Evolutionary conservation across 768 basidiomycete species (phyloP).

Genomic region (Lyophyllum shimeji): DNA sequence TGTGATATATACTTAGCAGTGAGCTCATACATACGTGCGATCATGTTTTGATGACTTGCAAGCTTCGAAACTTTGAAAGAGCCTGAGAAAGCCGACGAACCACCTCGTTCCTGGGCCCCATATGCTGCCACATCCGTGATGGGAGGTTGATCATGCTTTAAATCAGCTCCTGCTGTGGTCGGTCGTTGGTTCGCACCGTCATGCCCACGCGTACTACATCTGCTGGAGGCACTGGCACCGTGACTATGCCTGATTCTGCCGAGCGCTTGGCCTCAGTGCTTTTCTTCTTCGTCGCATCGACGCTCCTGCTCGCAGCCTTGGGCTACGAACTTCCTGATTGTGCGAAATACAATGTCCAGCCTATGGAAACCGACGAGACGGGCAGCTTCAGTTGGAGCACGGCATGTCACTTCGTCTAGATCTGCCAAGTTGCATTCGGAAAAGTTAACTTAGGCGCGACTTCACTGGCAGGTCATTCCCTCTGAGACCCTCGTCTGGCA

Average conservation of each 20-base stretch:
- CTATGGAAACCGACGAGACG: background rate
- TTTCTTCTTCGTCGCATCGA: background rate
- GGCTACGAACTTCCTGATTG: too few species aligned
- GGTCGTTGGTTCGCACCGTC: background rate
- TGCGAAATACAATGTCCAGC: background rate
- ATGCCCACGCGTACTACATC: background rate
- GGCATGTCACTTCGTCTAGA: background rate
- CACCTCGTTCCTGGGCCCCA: too few species aligned
- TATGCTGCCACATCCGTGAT: too few species aligned
- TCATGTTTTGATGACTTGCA: too few species aligned
- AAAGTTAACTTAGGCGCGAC: background rate
- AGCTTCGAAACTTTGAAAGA: too few species aligned
- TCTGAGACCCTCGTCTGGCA: slow-evolving; percentile 21
- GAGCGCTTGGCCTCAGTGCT: background rate
- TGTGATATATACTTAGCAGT: too few species aligned
- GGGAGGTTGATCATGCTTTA: too few species aligned
- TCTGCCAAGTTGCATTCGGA: background rate
- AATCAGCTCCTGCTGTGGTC: background rate
- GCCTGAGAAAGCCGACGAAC: too few species aligned
- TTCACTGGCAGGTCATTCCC: slow-evolving; percentile 16
- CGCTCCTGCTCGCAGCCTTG: background rate
- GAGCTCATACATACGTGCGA: too few species aligned
- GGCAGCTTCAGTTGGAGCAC: slow-evolving; percentile 3
- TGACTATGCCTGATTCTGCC: background rate
- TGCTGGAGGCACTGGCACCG: too few species aligned